Evolutionary conservation across 352 stramenopile genomes (phyloP).

Genomic region (Globisporangium apiculatum): DNA sequence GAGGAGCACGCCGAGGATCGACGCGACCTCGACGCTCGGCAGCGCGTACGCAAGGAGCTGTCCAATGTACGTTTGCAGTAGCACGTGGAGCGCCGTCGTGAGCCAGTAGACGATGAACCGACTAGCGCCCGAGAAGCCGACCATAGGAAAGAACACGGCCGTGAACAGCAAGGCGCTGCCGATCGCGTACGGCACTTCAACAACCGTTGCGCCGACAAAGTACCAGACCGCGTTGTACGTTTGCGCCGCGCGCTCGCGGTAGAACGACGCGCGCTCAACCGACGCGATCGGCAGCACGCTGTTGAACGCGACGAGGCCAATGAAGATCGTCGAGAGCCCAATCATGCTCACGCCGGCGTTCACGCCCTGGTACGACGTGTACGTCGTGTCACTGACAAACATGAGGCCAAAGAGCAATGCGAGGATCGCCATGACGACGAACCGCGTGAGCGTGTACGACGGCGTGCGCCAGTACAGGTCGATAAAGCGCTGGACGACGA

Average conservation of each 20-base stretch:
- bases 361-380: constrained; percentile 39
- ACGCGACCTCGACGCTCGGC: constrained; percentile 13
- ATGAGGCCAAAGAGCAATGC: constrained; percentile 35
- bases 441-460: constrained; percentile 75
- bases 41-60: constrained; percentile 11
- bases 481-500: constrained; percentile 35
- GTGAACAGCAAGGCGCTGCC: constrained; percentile 11
- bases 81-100: constrained; percentile 6
- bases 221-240: constrained; percentile 58
- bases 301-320: constrained; percentile 63
- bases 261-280: constrained; percentile 41
- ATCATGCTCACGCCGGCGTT: constrained; percentile 67
- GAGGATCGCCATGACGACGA: constrained; percentile 32
- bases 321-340: constrained; percentile 83
- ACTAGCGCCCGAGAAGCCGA: constrained; percentile 17
- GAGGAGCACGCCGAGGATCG: constrained; percentile 14
- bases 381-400: constrained; percentile 29
- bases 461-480: constrained; percentile 82
- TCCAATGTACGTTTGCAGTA: constrained; percentile 15
- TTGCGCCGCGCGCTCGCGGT: constrained; percentile 52
- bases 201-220: constrained; percentile 37
- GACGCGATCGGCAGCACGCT: constrained; percentile 58
- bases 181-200: constrained; percentile 8
- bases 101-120: constrained; percentile 12
- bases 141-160: constrained; percentile 19